Evolutionary conservation across 805 yeast genomes (phyloP), one percentile per base, ranked within the genome.

Genomic region (Candida chauliodis): DNA sequence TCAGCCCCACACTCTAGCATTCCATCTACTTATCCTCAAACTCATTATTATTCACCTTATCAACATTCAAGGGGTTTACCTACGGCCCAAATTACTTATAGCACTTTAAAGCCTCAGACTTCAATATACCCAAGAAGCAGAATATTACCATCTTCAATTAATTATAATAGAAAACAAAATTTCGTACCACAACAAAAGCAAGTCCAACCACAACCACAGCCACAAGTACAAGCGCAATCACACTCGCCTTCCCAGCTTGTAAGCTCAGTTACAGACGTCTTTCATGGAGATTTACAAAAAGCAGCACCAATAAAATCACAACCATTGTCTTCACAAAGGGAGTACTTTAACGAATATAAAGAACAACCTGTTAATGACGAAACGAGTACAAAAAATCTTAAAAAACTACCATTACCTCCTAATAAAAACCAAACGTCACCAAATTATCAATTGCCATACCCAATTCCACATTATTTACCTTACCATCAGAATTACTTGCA

Each of bases 261-360:
- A n/a, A 36, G 30, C 17, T 14, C 40, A 20, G 77, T 73, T 2
- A 65, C 75, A 4, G 80, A 75, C 48, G 76, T 75, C 2, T 75
- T 71, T 46, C 64, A 62, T 38, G 73, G 72, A 2, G 75, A 71
- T 42, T 59, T 60, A 29, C 55, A 69, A 13, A 63, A 67, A 41
- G 63, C 59, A 15, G 79, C 79, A 0, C 80, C 79, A 8, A 48
- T 71, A 28, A 57, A 58, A 18, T 70, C 78, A 11, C 80, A 75
- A 48, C 79, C 80, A 4, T 55, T 74, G 8, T 65, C 73, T 28
- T 72, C 79, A 0, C 77, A 74, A 48, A 52, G 62, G 16, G 71
- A 63, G 36, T 59, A 53, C 37, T 72, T 72, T 42, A 58, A 20
- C 10, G 17, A 23, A 13, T 17, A 50, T 51, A 8, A 21, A 8